phyloP scores from a whole-genome alignment of 2,329 filamentous ascomycete species.

The Zalaria obscura region DNA sequence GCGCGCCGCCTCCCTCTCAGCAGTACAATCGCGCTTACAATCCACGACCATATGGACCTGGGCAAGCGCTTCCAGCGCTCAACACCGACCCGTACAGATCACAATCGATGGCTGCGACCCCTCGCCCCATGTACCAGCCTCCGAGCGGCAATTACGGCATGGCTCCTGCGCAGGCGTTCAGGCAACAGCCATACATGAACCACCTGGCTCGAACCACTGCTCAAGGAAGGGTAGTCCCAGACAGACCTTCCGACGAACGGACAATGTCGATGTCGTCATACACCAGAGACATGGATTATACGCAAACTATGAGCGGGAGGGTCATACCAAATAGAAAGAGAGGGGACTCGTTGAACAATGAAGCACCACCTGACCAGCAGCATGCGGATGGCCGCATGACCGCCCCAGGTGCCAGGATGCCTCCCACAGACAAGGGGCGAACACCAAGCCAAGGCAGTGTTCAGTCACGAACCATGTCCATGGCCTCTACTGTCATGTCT shows the following conservation, averaged over 20 bases:
- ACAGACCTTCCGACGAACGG: constrained; percentile 70
- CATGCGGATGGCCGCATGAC: constrained; percentile 1
- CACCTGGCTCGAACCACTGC: constrained; percentile 68
- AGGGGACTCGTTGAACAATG: constrained; percentile 30
- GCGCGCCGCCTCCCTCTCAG: constrained; percentile 33
- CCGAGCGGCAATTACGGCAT: constrained; percentile 44
- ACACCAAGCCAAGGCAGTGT: constrained; percentile 21
- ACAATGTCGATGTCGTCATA: constrained; percentile 93
- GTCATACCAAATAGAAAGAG: constrained; percentile 67
- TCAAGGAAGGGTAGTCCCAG: constrained; percentile 80
- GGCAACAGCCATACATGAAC: constrained; percentile 60
- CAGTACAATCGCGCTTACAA: constrained; percentile 26
- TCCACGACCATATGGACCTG: constrained; percentile 13
- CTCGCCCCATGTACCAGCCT: constrained; percentile 59
- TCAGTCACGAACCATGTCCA: constrained; percentile 66
- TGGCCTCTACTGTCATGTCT: constrained; percentile 68
- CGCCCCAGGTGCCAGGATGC: background rate
- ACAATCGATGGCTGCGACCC: constrained; percentile 73
- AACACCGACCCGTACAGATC: constrained; percentile 80
- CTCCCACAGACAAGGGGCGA: constrained; percentile 4
- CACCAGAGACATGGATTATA: constrained; percentile 59
- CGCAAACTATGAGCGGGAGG: constrained; percentile 83
- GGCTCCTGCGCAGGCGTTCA: constrained; percentile 60
- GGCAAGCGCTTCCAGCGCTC: constrained; percentile 42
- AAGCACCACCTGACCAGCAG: constrained; percentile 4